Percentiles rank a stretch among this genome's conserved stretches.
Evolutionary conservation across 2,329 filamentous ascomycete genomes (phyloP).

Genomic region (Colletotrichum noveboracense): DNA sequence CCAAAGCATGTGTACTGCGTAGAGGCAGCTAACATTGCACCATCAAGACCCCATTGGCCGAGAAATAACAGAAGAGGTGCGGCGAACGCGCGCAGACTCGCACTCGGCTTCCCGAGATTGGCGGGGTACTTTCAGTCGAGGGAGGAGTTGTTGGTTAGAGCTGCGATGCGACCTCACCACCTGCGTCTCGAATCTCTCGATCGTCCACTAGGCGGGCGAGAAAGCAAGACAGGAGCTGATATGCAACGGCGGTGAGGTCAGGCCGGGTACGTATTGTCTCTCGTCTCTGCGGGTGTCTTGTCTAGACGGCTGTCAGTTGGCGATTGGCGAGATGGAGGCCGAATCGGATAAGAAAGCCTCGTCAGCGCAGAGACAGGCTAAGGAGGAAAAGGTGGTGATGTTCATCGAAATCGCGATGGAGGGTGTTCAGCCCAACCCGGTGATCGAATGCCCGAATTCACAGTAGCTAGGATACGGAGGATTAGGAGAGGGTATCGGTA

Average conservation of each 20-base stretch:
- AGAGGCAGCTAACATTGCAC: background rate
- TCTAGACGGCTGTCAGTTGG: background rate
- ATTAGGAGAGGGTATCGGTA: background rate
- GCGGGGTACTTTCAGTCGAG: background rate
- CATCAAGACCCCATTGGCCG: background rate
- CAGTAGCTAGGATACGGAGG: background rate
- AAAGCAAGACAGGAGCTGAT: slow-evolving; percentile 4
- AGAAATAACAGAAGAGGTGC: background rate
- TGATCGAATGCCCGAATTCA: background rate
- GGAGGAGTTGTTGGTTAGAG: background rate
- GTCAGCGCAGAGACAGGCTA: background rate
- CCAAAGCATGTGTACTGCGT: background rate
- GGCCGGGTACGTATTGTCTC: background rate
- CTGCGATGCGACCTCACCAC: background rate
- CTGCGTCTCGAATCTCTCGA: background rate
- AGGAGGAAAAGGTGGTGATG: background rate
- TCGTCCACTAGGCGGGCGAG: background rate
- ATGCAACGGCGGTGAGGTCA: slow-evolving; percentile 14
- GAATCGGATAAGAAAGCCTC: background rate
- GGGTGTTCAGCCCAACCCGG: background rate
- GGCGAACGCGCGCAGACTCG: background rate
- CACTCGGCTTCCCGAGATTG: background rate
- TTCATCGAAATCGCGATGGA: background rate
- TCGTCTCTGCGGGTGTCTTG: background rate
- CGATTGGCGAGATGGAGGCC: background rate